These are phyloP conservation scores for Plasmodium fragile DNA, from an alignment of 169 alveolate species.

Conservation along the genomic window DNA sequence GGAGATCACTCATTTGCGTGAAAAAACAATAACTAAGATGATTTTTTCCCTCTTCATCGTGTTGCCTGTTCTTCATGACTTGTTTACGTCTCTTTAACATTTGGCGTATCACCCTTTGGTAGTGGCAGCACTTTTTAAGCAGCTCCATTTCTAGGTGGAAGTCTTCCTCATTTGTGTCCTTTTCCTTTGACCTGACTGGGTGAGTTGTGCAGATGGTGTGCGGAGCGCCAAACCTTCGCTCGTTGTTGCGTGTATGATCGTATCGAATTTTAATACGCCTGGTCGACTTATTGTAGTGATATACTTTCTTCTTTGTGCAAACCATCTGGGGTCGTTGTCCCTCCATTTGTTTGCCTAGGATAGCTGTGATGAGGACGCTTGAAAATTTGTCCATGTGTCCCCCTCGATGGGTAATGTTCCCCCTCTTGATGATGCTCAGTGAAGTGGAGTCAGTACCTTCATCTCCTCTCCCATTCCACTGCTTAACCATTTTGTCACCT, in stretches of 20 bases:
- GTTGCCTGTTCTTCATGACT: background rate
- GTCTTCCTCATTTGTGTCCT: background rate
- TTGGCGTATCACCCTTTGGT: background rate
- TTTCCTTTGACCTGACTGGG: background rate
- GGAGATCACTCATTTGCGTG: background rate
- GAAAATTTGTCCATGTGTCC: background rate
- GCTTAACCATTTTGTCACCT: background rate
- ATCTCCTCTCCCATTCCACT: background rate
- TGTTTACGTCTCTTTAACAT: background rate
- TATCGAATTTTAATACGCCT: background rate
- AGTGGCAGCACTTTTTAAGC: background rate
- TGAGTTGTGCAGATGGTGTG: background rate
- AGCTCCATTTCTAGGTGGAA: background rate
- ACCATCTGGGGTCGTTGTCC: background rate
- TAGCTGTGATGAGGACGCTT: background rate
- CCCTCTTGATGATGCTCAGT: background rate
- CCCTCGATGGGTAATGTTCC: background rate
- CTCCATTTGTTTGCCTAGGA: background rate
- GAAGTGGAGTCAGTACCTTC: background rate
- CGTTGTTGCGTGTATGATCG: background rate
- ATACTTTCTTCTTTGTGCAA: background rate
- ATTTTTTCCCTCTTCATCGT: constrained; percentile 7
- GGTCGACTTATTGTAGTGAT: background rate
- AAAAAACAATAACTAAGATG: background rate
- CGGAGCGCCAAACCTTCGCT: background rate